A percentile compares a stretch with the other conserved stretches of the same genome.
These are phyloP conservation scores for Tylopilus sp. DNA, from an alignment of 768 basidiomycete species.

Conservation along the genomic window DNA sequence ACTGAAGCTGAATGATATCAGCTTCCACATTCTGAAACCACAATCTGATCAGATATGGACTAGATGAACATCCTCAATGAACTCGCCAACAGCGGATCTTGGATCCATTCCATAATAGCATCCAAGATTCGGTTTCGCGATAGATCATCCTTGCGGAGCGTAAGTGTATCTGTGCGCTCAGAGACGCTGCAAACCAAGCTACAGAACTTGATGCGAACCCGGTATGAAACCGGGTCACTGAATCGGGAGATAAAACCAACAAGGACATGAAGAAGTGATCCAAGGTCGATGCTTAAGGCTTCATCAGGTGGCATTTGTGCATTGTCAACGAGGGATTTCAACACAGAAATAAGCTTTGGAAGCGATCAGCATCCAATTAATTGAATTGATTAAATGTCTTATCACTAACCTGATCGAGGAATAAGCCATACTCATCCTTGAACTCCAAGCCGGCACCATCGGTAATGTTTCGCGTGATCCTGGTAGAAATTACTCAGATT, in stretches of 20 bases:
- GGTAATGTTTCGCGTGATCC: slow-evolving; percentile 52
- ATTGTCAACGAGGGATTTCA: slow-evolving; percentile 79
- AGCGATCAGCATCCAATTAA: slow-evolving; percentile 9
- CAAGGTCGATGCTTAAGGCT: slow-evolving; percentile 60
- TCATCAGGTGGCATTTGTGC: slow-evolving; percentile 56
- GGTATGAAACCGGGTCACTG: slow-evolving; percentile 47
- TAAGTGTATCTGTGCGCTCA: slow-evolving; percentile 55
- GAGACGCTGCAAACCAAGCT: slow-evolving; percentile 66
- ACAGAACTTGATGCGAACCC: slow-evolving; percentile 77
- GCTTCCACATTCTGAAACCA: slow-evolving; percentile 34
- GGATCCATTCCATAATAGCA: slow-evolving; percentile 77
- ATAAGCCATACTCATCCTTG: slow-evolving; percentile 39
- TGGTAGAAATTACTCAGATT: slow-evolving; percentile 19
- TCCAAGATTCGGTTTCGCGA: slow-evolving; percentile 73
- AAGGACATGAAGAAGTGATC: slow-evolving; percentile 53
- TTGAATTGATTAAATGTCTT: background rate
- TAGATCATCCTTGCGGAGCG: slow-evolving; percentile 62
- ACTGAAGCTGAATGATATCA: slow-evolving; percentile 38
- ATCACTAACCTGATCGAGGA: slow-evolving; percentile 67
- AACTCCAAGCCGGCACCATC: slow-evolving; percentile 43
- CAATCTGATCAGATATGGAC: background rate
- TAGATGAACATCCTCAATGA: background rate
- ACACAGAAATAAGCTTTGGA: slow-evolving; percentile 64
- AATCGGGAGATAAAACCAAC: slow-evolving; percentile 66
- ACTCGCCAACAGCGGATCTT: slow-evolving; percentile 49